Evolutionary conservation across 805 yeast species (phyloP), one percentile per base, ranked within the genome.

Genomic region (Ogataea pilisensis): DNA sequence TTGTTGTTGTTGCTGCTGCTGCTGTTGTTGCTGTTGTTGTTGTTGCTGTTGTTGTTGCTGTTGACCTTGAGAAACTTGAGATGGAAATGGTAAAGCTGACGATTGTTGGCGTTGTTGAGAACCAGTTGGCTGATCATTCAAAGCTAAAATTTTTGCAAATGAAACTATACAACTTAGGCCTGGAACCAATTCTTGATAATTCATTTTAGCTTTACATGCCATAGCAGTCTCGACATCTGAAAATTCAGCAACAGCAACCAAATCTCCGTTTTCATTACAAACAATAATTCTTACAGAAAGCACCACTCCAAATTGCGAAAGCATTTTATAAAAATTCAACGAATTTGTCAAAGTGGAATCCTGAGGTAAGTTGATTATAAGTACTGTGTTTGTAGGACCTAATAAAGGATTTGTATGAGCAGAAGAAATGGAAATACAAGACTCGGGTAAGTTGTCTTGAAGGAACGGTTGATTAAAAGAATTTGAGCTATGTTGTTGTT

Each of bases 171-270:
- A 78, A 14, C 83, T 78, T 20, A 76, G 71, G 3, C 95, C 95
- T 2, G 91, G 86, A 45, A 80, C 75, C 30, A 91, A 70, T 55
- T 91, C 96, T 49, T 82, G 80, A 48, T 89, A 95, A 55, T 85
- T 87, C 55, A 90, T 73, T 37, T 72, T 77, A 13, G 86, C 84
- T 55, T 82, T 80, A 38, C 96, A 88, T 35, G 72, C 75, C 71
- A 85, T 78, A 8, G 99, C 95, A 25, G 78, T 68, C 38, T 87
- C 95, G 5, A 84, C 64, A 21, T 75, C 67, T 3, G 75, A 73
- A 60, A 86, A 90, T 60, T 85, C 93, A 18, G 86, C 82, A 42
- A 89, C 69, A 2, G 82, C 86, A 24, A 63, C 60, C 34, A 64
- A 42, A 37, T 64, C 68, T 16, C 52, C 51, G 31, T 54, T 54